phyloP scores from a whole-genome alignment of 768 basidiomycete species.

The Suillus placidus region DNA sequence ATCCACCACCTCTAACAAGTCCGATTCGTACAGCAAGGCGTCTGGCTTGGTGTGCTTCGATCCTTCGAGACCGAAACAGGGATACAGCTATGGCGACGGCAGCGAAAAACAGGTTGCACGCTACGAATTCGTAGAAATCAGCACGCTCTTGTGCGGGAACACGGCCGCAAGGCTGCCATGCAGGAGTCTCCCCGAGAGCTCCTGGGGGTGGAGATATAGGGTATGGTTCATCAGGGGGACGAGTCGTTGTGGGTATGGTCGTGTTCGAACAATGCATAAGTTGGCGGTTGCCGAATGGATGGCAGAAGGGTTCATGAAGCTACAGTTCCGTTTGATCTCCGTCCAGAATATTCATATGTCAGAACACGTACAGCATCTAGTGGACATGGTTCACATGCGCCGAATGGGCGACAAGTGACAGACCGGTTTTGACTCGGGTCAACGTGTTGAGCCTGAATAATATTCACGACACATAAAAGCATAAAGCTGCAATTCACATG shows the following conservation, averaged over 20 bases:
- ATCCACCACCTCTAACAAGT: constrained; percentile 45
- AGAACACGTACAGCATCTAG: constrained; percentile 53
- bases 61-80: constrained; percentile 65
- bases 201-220: constrained; percentile 18
- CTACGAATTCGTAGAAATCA: constrained; percentile 91
- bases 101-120: constrained; percentile 77
- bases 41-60: constrained; percentile 75
- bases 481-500: constrained; percentile 14
- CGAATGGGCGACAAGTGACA: constrained; percentile 55
- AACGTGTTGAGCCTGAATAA: constrained; percentile 13
- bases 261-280: constrained; percentile 74
- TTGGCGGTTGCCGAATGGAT: constrained; percentile 93
- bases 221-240: constrained; percentile 20
- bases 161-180: constrained; percentile 94
- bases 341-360: constrained; percentile 7
- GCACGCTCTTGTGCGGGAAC: constrained; percentile 76
- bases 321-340: constrained; percentile 33
- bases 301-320: constrained; percentile 88
- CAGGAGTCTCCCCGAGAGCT: constrained; percentile 61
- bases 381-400: constrained; percentile 66
- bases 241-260: constrained; percentile 22
- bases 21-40: constrained; percentile 88
- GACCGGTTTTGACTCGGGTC: constrained; percentile 18
- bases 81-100: constrained; percentile 65
- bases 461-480: constrained; percentile 14